Evolutionary conservation across 1,284 basidiomycete species (phyloP), one percentile per base, ranked within the genome.

Genomic region (Ustanciosporium gigantosporum): DNA sequence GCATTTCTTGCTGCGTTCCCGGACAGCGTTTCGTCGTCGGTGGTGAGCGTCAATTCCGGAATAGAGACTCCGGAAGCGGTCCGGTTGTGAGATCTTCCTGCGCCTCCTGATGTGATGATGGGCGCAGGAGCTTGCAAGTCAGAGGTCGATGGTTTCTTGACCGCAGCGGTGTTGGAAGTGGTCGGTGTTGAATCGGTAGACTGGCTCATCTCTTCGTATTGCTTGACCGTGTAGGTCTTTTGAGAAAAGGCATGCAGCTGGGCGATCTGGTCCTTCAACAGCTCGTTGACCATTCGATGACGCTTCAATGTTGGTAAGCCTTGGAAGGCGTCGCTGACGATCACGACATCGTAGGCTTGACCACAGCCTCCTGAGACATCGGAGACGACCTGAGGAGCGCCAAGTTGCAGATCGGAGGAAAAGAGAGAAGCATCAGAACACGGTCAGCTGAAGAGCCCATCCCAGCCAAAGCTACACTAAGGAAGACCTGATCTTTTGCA

Each of bases 171-270:
- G 4, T 50, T 29, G 5, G 47, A 43, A 20, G 32, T 9, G 23
- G 36, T 5, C 5, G 36, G 14, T n/a, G n/a, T n/a, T n/a, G n/a
- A n/a, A n/a, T n/a, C n/a, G n/a, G n/a, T n/a, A n/a, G n/a, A n/a
- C n/a, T 25, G 14, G 22, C 32, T 31, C 45, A 56, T 61, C 21
- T 41, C 31, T 24, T 50, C 46, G 36, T 70, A 72, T 34, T 70
- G 67, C 23, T 66, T 36, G 0, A 66, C 58, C 6, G 75, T 77
- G 43, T 74, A 76, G 0, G 75, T 76, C 44, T 76, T 75, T 50
- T 79, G 79, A 0, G 78, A 79, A 47, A 80, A 80, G 9, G 79
- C 79, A 47, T 80, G 79, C 31, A 80, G 73, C 52, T 79, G 69
- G 2, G 78, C 79, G 25, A 80, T 80, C 51, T 80, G 77, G 24